Conservation (phyloP, 805 yeast species). For the Nakazawaea wyomingensis region DNA sequence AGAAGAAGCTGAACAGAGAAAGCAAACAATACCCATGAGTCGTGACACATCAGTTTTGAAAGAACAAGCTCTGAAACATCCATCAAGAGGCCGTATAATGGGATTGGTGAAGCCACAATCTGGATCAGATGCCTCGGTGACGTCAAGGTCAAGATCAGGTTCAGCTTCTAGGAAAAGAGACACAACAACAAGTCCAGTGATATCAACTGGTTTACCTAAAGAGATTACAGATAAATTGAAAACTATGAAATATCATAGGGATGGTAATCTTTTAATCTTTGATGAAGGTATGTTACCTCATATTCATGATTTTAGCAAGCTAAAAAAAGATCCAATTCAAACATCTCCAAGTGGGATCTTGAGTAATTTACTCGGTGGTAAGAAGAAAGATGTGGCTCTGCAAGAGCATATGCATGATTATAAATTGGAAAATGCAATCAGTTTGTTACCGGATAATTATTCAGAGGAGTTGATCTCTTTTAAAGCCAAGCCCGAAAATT, state of each 20-base stretch:
- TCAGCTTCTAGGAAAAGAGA: constrained; percentile 8
- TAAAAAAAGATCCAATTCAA: constrained; percentile 27
- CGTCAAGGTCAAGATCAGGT: constrained; percentile 8
- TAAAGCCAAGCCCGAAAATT: constrained; percentile 31
- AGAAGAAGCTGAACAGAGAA: constrained; percentile 14
- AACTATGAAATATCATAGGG: constrained; percentile 13
- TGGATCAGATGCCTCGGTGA: not conserved
- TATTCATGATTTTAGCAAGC: constrained; percentile 29
- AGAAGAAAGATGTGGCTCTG: constrained; percentile 22
- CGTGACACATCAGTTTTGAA: not conserved
- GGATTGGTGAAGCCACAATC: not conserved
- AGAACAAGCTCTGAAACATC: not conserved
- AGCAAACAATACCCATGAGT: not conserved
- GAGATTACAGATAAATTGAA: constrained; percentile 3
- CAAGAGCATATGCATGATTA: constrained; percentile 21
- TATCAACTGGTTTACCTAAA: not conserved
- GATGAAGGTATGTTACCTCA: constrained; percentile 25
- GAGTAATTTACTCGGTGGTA: constrained; percentile 18
- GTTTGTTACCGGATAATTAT: constrained; percentile 32
- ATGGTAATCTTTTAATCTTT: constrained; percentile 24
- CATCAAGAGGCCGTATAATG: constrained; percentile 1
- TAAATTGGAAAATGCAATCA: constrained; percentile 27
- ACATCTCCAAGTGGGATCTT: constrained; percentile 22
- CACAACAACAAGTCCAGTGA: not conserved
- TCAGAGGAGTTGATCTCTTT: constrained; percentile 28